Evolutionary conservation across 495 filamentous ascomycete species (phyloP), one percentile per base, ranked within the genome.

Genomic region (Paragyromitra xinjiangensis): DNA sequence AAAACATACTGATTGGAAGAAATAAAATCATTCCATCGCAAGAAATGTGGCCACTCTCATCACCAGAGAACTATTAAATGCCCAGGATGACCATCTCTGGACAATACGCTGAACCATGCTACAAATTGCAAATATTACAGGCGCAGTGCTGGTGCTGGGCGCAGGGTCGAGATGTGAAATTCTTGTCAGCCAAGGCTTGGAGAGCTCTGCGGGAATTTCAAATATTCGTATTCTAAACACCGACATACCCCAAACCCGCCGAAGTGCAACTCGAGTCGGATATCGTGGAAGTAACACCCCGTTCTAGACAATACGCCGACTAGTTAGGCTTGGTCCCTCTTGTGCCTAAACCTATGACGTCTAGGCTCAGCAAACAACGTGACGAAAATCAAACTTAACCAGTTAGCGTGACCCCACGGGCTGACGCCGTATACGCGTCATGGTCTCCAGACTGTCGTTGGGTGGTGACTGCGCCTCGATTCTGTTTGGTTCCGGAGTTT

Each of bases 341-440:
- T 11, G 19, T 44, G 11, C 64, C 24, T 51, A 14, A 24, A 14
- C 19, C 22, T 14, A 56, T 73, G 45, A 72, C 61, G 62, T 68
- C 16, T 16, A 26, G 26, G 55, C 26, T 59, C 42, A 29, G 19
- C 71, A 67, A 45, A 44, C 64, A 59, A 39, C 48, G n/a, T 40
- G n/a, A 48, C 40, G 40, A 29, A 29, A 29, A 3, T 29, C 26
- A 29, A 29, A 29, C 39, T 11, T 9, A 6, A 51, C 39, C 9
- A 16, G 42, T 24, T 40, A 58, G 70, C 44, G 42, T 45, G 12
- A 37, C n/a, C 37, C 14, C 5, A 16, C 26, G 29, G 22, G 45
- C 67, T 76, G 67, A 64, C 69, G 58, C 69, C 45, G 56, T 50
- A 48, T 55, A 71, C 69, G 58, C 69, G 69, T 71, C 69, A 71